Evolutionary conservation across 2,329 filamentous ascomycete species (phyloP).

Genomic region (Talaromyces verruculosus): DNA sequence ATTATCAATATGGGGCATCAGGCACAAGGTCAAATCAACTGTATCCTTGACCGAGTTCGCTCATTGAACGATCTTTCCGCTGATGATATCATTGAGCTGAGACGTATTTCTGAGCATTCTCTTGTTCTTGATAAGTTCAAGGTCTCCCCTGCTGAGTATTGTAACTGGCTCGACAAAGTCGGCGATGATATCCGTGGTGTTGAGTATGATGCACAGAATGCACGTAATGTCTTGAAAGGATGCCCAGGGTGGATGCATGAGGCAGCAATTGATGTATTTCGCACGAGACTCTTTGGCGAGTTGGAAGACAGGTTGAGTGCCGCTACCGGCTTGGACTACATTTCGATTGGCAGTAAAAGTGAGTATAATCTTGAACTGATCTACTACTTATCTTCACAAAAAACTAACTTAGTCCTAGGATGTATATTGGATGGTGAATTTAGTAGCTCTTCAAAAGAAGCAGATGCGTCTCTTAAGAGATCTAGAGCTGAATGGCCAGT

Average conservation of each 20-base stretch:
- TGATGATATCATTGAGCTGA: slow-evolving; percentile 3
- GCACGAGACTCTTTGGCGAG: neutral
- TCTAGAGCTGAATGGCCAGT: slow-evolving; percentile 1
- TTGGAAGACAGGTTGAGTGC: neutral
- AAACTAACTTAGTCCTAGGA: neutral
- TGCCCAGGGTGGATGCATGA: neutral
- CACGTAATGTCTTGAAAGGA: neutral
- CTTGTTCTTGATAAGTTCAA: slow-evolving; percentile 10
- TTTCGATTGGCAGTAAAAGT: neutral
- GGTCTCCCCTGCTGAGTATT: neutral
- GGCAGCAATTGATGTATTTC: neutral
- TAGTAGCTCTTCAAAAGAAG: neutral
- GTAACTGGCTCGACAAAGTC: neutral
- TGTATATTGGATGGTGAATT: neutral
- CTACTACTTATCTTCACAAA: neutral
- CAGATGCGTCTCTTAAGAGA: slow-evolving; percentile 8
- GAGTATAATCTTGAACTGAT: slow-evolving; percentile 7
- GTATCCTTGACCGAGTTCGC: slow-evolving; percentile 10
- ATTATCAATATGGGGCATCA: slow-evolving; percentile 8
- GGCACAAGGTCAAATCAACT: slow-evolving; percentile 3
- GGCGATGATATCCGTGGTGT: neutral
- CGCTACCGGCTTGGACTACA: neutral
- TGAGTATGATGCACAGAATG: neutral
- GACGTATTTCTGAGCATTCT: slow-evolving; percentile 4
- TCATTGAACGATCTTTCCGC: slow-evolving; percentile 13